Base-by-base conservation (phyloP, 352 stramenopile genomes). In the Globisporangium barbulae region DNA sequence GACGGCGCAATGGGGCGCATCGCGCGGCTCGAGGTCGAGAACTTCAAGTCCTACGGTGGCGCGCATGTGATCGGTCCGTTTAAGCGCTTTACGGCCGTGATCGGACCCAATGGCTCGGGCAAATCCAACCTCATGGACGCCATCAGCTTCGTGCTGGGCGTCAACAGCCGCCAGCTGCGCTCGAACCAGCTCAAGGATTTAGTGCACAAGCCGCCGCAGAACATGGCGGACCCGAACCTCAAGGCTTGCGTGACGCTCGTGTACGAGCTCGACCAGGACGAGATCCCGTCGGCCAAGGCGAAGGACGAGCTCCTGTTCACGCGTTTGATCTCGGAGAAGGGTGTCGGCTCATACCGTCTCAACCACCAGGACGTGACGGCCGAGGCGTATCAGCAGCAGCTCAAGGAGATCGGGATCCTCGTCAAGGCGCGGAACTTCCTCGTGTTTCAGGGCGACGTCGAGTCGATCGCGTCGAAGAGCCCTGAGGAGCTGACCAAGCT, bases 401-500 rank as follows among this genome's bases (percentile, higher is more conserved):
- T 99, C 5, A 91, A 96, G 45, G 81, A 94, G 33, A 98, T 99
- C 68, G 97, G 97, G 5, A 97, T 99, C 28, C 78, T 99, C 28
- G 90, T 99, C 39, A 99, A 99, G 72, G 97, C 97, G 8, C 83
- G 97, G n/a, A 99, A 99, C 76, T 99, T 99, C 70, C 70, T 99
- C 8, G 97, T 99, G 6, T 99, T 99, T 76, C 98, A 99, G 62
- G 97, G 97, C 42, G 98, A 99, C 75, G 97, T 99, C 28, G 97
- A 99, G 75, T 96, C 85, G 30, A 97, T 99, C 59, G 97, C 97
- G 1, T 95, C 90, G 42, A 99, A 98, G 70, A 97, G 85, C 59
- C 97, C 97, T 0, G 87, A 96, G 9, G 91, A 99, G 65, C 76
- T 99, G 22, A 98, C 97, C 1, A 93, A 98, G 72, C 79, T 99